Base-by-base conservation (phyloP, 148 eudicot species). In the Heliamphora exappendiculata region DNA sequence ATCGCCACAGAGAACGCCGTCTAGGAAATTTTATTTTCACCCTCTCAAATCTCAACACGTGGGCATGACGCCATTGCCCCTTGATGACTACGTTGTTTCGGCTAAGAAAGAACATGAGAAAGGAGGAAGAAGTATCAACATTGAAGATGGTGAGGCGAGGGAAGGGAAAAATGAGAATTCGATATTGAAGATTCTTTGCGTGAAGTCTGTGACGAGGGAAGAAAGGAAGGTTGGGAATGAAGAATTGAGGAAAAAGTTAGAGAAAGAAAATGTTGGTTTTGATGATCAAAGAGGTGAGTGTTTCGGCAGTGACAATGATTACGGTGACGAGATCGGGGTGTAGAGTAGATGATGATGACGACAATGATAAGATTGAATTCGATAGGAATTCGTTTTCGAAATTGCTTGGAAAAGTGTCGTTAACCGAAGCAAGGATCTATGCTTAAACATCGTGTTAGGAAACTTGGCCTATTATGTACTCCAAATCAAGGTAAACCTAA, bases 401-500 rank as follows among this genome's bases (percentile, higher is more conserved):
- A 82, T 31, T 95, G 84, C 81, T 93, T 34, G 82, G 86, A 64
- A 95, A 84, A 83, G 99, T 95, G 33, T 82, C 98, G 71, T 82
- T 95, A 57, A 73, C 82, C 9, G 93, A 95, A 50, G 97, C 98
- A 44, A 91, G 88, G 59, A 78, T 95, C 81, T 95, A 92, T 91
- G 92, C 97, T 79, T 87, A 81, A 76, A 74, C 93, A 81, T 95
- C 97, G 75, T 88, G 87, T 82, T 88, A 91, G 97, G 98, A 29
- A 88, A 76, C 44, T 80, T 92, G 79, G 97, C 99, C 33, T 95
- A 95, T 86, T 81, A 67, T 68, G 91, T 95, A 29, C 88, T 97
- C n/a, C 83, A 74, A 60, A 91, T 95, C 80, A 93, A 91, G 99
- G 99, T 95, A 82, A n/a, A n/a, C n/a, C n/a, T n/a, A n/a, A n/a